Conservation (phyloP, 2,329 filamentous ascomycete species). For the Coniella vitis region DNA sequence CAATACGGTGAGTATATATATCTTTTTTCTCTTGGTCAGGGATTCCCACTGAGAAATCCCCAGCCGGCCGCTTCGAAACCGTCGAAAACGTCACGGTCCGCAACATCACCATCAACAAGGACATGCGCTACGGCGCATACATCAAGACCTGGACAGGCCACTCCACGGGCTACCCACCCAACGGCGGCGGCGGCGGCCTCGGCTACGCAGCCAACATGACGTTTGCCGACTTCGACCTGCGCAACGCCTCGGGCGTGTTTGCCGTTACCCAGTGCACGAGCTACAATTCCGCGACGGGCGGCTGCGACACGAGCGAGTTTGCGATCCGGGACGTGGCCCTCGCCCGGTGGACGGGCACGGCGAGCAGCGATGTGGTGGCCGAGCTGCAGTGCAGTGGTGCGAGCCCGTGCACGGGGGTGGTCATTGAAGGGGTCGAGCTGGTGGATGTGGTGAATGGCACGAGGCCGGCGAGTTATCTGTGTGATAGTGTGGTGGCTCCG, state of each 20-base stretch:
- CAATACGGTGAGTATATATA: conserved; percentile 25
- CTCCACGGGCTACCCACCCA: conserved; percentile 10
- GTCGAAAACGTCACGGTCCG: conserved; percentile 22
- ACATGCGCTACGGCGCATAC: conserved; percentile 16
- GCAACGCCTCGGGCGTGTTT: conserved; percentile 15
- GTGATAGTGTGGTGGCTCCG: conserved; percentile 12
- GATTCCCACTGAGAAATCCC: too few species aligned
- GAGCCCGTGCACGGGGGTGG: conserved; percentile 12
- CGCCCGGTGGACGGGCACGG: conserved; percentile 15
- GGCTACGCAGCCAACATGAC: conserved; percentile 20
- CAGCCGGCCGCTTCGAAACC: conserved; percentile 5
- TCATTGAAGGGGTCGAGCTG: conserved; percentile 6
- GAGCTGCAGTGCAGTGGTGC: conserved; percentile 16
- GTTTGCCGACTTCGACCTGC: conserved; percentile 18
- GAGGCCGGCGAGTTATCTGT: conserved; percentile 10
- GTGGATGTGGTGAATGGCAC: conserved; percentile 11
- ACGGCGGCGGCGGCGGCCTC: conserved; percentile 15
- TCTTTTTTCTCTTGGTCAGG: too few species aligned
- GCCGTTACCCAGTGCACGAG: conserved; percentile 19
- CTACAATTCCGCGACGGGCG: conserved; percentile 15
- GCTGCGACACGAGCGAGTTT: conserved; percentile 20
- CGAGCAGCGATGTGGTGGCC: conserved; percentile 10
- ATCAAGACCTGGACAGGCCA: conserved; percentile 16
- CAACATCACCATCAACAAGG: conserved; percentile 31
- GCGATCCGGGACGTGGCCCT: conserved; percentile 17